Conservation (phyloP, 1,139 yeast species). For the Chernovozyma sophiae-reginae region DNA sequence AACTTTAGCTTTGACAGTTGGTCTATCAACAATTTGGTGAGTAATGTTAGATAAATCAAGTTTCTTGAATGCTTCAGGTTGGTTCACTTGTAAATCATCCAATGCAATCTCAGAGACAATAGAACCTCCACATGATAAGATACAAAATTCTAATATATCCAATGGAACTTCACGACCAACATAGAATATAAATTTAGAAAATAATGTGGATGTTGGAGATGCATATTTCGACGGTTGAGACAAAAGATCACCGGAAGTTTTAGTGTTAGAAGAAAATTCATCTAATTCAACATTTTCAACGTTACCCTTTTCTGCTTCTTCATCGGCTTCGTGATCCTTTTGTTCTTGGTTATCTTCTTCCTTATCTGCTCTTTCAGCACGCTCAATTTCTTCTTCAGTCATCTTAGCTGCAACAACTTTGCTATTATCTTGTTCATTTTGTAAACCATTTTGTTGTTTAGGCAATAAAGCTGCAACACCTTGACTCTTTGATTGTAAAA, state of each 20-base stretch:
- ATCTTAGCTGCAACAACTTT: conserved; percentile 37
- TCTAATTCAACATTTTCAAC: conserved; percentile 55
- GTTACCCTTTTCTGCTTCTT: conserved; percentile 37
- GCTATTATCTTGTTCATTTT: conserved; percentile 7
- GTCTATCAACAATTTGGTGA: conserved; percentile 94
- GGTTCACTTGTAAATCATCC: conserved; percentile 59
- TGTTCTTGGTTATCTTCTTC: conserved; percentile 38
- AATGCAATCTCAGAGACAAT: conserved; percentile 83
- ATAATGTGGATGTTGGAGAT: conserved; percentile 58
- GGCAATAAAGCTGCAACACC: conserved; percentile 42
- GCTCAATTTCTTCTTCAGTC: conserved; percentile 40
- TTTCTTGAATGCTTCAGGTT: conserved; percentile 36
- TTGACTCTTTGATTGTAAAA: conserved; percentile 48
- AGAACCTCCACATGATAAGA: conserved; percentile 83
- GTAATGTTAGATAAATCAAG: conserved; percentile 70
- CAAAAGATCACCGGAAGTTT: conserved; percentile 70
- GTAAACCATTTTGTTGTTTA: conserved; percentile 13
- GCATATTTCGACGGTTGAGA: conserved; percentile 72
- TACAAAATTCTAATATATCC: conserved; percentile 84
- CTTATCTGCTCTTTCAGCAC: conserved; percentile 49
- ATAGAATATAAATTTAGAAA: conserved; percentile 72
- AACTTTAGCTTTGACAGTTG: conserved; percentile 68
- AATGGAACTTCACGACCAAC: conserved; percentile 96
- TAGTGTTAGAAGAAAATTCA: conserved; percentile 58
- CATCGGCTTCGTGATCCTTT: conserved; percentile 35